Base-by-base conservation (phyloP, 805 yeast genomes). In the Saturnispora ahearnii region DNA sequence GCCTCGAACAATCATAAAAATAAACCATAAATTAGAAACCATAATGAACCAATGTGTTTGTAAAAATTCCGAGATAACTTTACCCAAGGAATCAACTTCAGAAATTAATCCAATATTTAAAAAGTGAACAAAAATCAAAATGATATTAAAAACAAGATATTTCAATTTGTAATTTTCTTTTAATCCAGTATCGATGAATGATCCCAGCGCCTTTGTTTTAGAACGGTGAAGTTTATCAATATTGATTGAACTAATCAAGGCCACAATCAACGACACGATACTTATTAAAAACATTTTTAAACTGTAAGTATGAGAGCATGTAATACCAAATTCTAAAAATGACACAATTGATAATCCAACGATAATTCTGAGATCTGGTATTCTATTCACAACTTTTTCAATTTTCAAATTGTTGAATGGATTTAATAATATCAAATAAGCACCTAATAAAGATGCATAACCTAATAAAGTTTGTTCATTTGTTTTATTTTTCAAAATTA, bases 171-270 rank as follows among this genome's bases (percentile, higher is more conserved):
- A 62, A 46, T 62, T 51, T 38, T 57, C 41, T 31, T 64, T 58
- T 21, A 58, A 21, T 1, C 56, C 41, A 42, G 59, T 59, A 49
- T 61, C 60, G 45, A 62, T 58, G 22, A 61, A 55, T 36, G 53
- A 42, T 50, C 49, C 47, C 12, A 52, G 7, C 3, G 49, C 34
- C 15, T 32, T 46, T 9, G 52, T 46, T 37, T 54, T 54, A 10
- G 49, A 26, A 10, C 45, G 44, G 33, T 34, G 53, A 10, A 49
- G 24, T 10, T 46, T 50, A 2, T 55, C 52, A 3, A 55, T 53
- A 38, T 66, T 66, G 36, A 63, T 46, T 50, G 65, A 69, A 36
- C 67, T 63, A 18, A 62, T 50, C 3, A 61, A 43, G 21, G 64
- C 49, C 4, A 66, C 58, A 18, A 59, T 4, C 36, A 66, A 34